phyloP scores from a whole-genome alignment of 208 protist genomes.

The Trichomonas vaginalis region DNA sequence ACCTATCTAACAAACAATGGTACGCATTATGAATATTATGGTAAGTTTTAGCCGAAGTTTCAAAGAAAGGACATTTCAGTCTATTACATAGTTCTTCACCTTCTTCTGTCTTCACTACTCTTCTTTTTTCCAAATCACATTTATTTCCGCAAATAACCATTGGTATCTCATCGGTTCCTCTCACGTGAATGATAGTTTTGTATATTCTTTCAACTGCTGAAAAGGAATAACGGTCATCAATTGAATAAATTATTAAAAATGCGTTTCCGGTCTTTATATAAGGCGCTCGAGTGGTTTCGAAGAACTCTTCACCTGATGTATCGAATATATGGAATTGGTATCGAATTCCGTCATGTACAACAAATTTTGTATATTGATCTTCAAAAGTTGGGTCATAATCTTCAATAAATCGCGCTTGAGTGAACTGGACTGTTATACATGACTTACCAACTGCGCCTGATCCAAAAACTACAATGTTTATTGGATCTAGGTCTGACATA shows the following conservation, averaged over 20 bases:
- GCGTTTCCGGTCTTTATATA: not conserved
- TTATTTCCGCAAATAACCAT: not conserved
- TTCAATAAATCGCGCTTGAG: not conserved
- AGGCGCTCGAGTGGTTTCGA: not conserved
- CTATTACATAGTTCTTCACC: not conserved
- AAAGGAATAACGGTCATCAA: not conserved
- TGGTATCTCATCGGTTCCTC: not conserved
- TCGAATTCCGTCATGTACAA: not conserved
- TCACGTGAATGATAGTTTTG: not conserved
- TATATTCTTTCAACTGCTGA: not conserved
- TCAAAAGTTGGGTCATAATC: not conserved
- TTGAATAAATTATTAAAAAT: not conserved
- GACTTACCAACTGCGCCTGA: not conserved
- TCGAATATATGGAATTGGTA: not conserved
- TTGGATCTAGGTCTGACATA: too few species aligned
- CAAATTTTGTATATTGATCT: not conserved
- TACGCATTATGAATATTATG: not conserved
- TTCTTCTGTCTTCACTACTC: not conserved
- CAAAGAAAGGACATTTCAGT: not conserved
- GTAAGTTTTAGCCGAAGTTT: not conserved
- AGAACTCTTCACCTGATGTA: not conserved
- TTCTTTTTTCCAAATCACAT: not conserved
- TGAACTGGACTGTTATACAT: not conserved
- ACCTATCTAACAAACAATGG: too few species aligned
- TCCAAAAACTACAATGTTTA: not conserved